Base-by-base conservation (phyloP, 2,329 filamentous ascomycete species). In the Fusarium armeniacum region DNA sequence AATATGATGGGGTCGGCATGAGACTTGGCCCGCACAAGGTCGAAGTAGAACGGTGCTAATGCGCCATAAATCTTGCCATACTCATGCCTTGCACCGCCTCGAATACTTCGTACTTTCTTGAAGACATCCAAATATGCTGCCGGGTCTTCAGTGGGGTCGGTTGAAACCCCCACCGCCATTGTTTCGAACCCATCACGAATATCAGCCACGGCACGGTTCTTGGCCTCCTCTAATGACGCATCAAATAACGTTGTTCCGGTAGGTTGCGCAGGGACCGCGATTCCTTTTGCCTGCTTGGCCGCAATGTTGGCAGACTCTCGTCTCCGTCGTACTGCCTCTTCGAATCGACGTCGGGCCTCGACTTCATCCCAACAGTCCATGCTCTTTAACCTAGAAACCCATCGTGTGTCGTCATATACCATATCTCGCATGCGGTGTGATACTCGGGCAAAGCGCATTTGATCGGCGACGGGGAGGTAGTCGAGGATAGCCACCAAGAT, bases 381-480 rank as follows among this genome's bases (percentile, higher is more conserved):
- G 62, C 87, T 90, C 77, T 92, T 92, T 57, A 99, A 81, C 68
- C 93, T 88, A 69, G 93, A 89, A 40, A 98, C 92, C 96, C 96
- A 99, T 82, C 95, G 88, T 51, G 94, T 93, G 79, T 99, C 96
- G 79, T 99, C 96, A 81, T 98, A 99, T 5, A 98, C 94, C 94
- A 99, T 99, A 81, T 99, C 96, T 77, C 92, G 91, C 86, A 98
- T 89, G 65, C 93, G 92, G 76, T 89, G 91, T 62, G 93, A 97
- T 26, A 92, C 90, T 68, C 91, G 90, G 45, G 96, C 95, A 77
- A 93, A 95, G 72, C 90, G 89, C 78, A 98, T 87, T 75, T 97
- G 90, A 79, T 98, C 95, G 64, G 91, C 83, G 30, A 97, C 87
- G 40, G 93, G 91, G 40, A 98, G 88, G 81, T 97, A 94, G 77